These are phyloP conservation scores for Penicillium sp. DNA, from an alignment of 2,329 filamentous ascomycete genomes.

Conservation along the genomic window DNA sequence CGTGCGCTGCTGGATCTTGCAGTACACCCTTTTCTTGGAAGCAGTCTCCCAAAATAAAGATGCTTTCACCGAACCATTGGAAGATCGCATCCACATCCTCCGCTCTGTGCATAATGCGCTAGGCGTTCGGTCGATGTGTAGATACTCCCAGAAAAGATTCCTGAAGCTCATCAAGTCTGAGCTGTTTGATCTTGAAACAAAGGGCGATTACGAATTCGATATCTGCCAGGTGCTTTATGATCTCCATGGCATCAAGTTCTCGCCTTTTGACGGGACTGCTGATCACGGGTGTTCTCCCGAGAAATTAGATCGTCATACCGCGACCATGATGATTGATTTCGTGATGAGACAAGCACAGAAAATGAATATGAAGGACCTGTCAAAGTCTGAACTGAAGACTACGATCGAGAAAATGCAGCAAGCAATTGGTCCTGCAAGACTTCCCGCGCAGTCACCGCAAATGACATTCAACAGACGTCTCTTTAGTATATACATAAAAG, in stretches of 20 bases:
- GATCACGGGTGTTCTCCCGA: slow-evolving; percentile 81
- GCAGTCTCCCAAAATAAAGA: slow-evolving; percentile 66
- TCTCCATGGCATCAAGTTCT: slow-evolving; percentile 76
- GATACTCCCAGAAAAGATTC: slow-evolving; percentile 80
- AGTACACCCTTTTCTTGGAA: slow-evolving; percentile 77
- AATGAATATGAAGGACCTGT: slow-evolving; percentile 84
- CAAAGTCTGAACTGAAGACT: slow-evolving; percentile 84
- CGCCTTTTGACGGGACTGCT: slow-evolving; percentile 64
- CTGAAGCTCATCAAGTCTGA: slow-evolving; percentile 87
- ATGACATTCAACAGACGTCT: slow-evolving; percentile 86
- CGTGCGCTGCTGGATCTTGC: slow-evolving; percentile 80
- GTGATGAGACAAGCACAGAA: slow-evolving; percentile 77
- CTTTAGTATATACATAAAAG: slow-evolving; percentile 76
- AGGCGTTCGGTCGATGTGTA: slow-evolving; percentile 82
- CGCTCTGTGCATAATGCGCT: slow-evolving; percentile 79
- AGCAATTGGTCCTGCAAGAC: slow-evolving; percentile 73
- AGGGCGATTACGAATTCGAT: slow-evolving; percentile 82
- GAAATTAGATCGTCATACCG: slow-evolving; percentile 75
- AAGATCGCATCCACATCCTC: slow-evolving; percentile 75
- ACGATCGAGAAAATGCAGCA: slow-evolving; percentile 93
- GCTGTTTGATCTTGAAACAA: slow-evolving; percentile 70
- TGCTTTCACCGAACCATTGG: slow-evolving; percentile 64
- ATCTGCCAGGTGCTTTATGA: slow-evolving; percentile 83
- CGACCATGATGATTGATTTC: slow-evolving; percentile 78
- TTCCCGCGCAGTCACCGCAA: slow-evolving; percentile 71